Base-by-base conservation (phyloP, 164 flowering plant genomes). In the Dillenia suffruticosa region DNA sequence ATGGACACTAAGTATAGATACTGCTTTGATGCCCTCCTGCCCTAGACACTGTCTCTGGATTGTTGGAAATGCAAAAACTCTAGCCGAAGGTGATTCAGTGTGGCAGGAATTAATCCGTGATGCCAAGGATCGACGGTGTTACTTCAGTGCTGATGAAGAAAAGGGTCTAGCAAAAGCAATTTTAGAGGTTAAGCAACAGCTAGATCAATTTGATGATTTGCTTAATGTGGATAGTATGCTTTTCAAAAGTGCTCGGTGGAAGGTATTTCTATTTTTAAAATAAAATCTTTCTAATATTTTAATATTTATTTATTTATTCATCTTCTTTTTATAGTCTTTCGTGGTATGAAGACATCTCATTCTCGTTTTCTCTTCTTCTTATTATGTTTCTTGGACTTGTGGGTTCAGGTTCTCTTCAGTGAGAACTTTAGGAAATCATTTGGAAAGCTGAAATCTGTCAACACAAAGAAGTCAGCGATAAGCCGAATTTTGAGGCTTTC, bases 151-250 rank as follows among this genome's bases (percentile, higher is more conserved):
- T 22, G 82, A 79, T 48, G 82, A 76, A 8, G 84, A 84, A 64
- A 62, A 73, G 50, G 71, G 70, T 17, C 59, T 84, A 62, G 73
- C 76, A 9, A 77, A 76, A 57, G 68, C 74, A 4, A 74, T 85
- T 32, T 44, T 77, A 53, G 73, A 83, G 58, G 80, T 72, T 46
- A 86, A 83, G 77, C 73, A 80, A 66, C 86, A 87, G 68, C 72
- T 84, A 22, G 72, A 87, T 62, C 81, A 89, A 56, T 72, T 88
- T 52, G 91, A 86, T 59, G 87, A 89, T 68, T 74, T 86, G 68
- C 81, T 92, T 0, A 73, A 75, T 17, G 72, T 56, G 9, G 77
- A 80, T 56, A 85, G 91, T 63, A 9, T 71, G 43, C 76, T 86
- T 60, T 83, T 89, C 69, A 70, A 56, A 61, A 72, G 16, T 46